A percentile compares a stretch with the other conserved stretches of the same genome.
Evolutionary conservation across 2,329 filamentous ascomycete species (phyloP).

Genomic region (Ustilaginoidea virens): DNA sequence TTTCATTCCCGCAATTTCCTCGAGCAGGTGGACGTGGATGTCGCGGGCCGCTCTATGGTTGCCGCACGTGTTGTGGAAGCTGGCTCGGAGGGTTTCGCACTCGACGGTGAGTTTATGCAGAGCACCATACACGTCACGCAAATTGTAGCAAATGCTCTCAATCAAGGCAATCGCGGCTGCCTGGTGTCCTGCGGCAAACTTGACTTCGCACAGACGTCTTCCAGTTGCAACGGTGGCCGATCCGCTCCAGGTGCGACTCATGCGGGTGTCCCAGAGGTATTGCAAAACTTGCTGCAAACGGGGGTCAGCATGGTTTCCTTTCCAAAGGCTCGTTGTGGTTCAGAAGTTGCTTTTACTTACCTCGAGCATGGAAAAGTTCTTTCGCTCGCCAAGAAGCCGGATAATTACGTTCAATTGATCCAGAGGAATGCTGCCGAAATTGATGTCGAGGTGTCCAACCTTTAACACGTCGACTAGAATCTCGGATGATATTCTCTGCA

Average conservation of each 20-base stretch:
- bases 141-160: conserved; percentile 6
- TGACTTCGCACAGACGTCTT: conserved; percentile 5
- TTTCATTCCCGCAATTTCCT: conserved; percentile 3
- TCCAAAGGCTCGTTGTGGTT: no score
- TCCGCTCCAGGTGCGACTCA: conserved; percentile 5
- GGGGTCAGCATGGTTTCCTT: no score
- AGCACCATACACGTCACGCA: conserved; percentile 4
- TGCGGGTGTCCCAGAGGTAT: conserved; percentile 5
- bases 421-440: conserved; percentile 4
- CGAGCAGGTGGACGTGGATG: conserved; percentile 4
- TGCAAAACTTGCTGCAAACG: conserved; percentile 3
- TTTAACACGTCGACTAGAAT: conserved; percentile 5
- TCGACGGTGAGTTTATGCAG: conserved; percentile 4
- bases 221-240: conserved; percentile 4
- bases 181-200: conserved; percentile 5
- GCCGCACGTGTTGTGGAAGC: conserved; percentile 6
- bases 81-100: conserved; percentile 5
- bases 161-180: conserved; percentile 3
- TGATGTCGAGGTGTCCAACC: conserved; percentile 3
- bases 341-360: no score
- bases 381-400: conserved; percentile 4
- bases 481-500: conserved; percentile 4
- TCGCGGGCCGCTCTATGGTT: conserved; percentile 4
- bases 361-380: conserved; percentile 5
- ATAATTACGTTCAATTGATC: conserved; percentile 3